Percentiles rank a stretch among this genome's conserved stretches.
Evolutionary conservation across 352 stramenopile species (phyloP).

Genomic region (Phytopythium oedochilum): DNA sequence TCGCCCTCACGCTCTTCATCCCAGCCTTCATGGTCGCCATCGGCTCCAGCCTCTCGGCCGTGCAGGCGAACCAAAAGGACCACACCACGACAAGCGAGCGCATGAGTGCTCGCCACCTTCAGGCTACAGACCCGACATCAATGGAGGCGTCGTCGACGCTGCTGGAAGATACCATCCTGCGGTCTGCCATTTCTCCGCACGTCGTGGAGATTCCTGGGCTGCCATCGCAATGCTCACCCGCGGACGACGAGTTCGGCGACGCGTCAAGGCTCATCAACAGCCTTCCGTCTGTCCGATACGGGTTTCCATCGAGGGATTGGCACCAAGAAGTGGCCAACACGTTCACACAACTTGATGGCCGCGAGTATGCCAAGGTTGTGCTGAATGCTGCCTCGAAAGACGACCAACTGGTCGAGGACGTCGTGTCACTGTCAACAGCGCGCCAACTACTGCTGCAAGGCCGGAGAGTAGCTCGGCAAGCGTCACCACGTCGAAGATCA

Average conservation of each 20-base stretch:
- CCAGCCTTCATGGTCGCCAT: slow-evolving; percentile 49
- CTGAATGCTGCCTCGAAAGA: not conserved
- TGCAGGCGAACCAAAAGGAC: slow-evolving; percentile 54
- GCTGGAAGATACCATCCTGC: slow-evolving; percentile 12
- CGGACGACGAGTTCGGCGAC: not conserved
- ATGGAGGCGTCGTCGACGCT: not conserved
- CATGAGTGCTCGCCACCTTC: slow-evolving; percentile 21
- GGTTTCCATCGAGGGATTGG: slow-evolving; percentile 21
- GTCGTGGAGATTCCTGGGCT: not conserved
- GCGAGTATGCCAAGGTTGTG: not conserved
- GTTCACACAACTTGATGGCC: not conserved
- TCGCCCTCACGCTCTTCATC: slow-evolving; percentile 53
- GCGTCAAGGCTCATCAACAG: not conserved
- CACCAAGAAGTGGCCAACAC: slow-evolving; percentile 6
- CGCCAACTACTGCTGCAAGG: slow-evolving; percentile 29
- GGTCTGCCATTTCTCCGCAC: not conserved
- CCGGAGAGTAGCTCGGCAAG: slow-evolving; percentile 7
- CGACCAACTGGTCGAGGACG: not conserved
- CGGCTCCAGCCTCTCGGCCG: slow-evolving; percentile 40
- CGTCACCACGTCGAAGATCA: slow-evolving; percentile 2
- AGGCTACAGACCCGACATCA: slow-evolving; percentile 3
- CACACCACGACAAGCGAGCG: slow-evolving; percentile 9
- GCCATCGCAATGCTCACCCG: not conserved
- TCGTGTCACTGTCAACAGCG: slow-evolving; percentile 21
- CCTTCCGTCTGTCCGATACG: slow-evolving; percentile 14